Evolutionary conservation across 1,284 basidiomycete genomes (phyloP), one percentile per base, ranked within the genome.

Genomic region (Pseudozyma sp.): DNA sequence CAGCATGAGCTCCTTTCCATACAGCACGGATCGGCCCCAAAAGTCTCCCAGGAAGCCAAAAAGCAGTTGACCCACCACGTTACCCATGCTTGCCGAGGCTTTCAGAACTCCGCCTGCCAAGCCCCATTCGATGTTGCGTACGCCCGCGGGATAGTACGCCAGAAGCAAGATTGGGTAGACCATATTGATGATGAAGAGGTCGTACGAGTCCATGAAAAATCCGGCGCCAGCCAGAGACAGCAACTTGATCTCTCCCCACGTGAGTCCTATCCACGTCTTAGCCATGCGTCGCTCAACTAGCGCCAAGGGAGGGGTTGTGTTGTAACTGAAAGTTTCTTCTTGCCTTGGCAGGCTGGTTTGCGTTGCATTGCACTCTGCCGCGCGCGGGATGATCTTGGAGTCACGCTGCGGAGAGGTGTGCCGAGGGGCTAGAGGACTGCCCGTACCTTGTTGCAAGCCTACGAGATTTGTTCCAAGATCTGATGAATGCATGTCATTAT

Each of bases 131-230:
- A 78, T 58, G 53, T 67, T 64, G 50, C 46, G 46, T n/a, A 54
- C 56, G 7, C 46, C 50, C n/a, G 50, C 46, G 31, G 54, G 51
- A 33, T 62, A 64, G 64, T 78, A 78, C 51, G 68, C 65, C 37
- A 57, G 35, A 5, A 78, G 60, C 29, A 73, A 45, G 61, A 78
- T 59, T 9, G 75, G 55, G 37, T 73, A 69, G 14, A 74, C 57
- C 60, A 78, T 61, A 57, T 78, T 78, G 73, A 78, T 61, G 50
- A 78, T 72, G 68, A 77, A 77, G 4, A 78, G 58, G 44, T 78
- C 75, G 48, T 72, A 77, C 3, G 70, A 60, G 42, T 77, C 75
- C 67, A 77, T 66, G 9, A 68, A 47, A 51, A 77, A 78, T 35
- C 75, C 75, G 24, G 65, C 69, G 56, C 74, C 73, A 10, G 75